Evolutionary conservation across 768 basidiomycete species (phyloP).

Genomic region (Ramaria rubella): DNA sequence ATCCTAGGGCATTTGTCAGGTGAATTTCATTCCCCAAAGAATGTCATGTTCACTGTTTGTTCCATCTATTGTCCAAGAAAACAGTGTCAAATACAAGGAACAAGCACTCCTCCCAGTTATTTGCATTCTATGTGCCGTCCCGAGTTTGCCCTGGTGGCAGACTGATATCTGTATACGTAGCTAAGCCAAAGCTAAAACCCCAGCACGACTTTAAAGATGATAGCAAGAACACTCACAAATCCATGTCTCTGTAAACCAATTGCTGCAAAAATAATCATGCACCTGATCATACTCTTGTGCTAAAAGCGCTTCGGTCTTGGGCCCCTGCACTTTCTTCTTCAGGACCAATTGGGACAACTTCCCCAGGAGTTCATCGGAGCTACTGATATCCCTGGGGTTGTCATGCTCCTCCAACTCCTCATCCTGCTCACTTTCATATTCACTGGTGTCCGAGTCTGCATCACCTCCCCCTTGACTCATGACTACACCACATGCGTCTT

Average conservation of each 20-base stretch:
- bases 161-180: constrained; percentile 14
- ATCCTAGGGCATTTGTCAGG: not conserved
- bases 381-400: too few relatives aligned
- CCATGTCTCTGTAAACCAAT: constrained; percentile 15
- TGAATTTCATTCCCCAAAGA: not conserved
- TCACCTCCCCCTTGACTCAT: not conserved
- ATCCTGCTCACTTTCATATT: not conserved
- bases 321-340: not conserved
- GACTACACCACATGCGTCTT: not conserved
- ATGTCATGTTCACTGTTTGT: constrained; percentile 11
- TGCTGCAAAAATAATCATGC: constrained; percentile 12
- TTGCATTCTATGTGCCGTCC: constrained; percentile 14
- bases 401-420: not conserved
- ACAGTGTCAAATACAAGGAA: constrained; percentile 16
- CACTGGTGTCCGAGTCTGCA: not conserved
- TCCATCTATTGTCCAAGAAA: constrained; percentile 13
- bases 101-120: constrained; percentile 15
- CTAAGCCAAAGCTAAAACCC: not conserved
- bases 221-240: constrained; percentile 2
- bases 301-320: not conserved
- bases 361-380: not conserved
- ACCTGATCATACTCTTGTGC: not conserved
- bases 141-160: constrained; percentile 13
- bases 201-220: not conserved
- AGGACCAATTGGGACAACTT: not conserved